Base-by-base conservation (phyloP, 495 filamentous ascomycete species). In the Aspergillus avenaceus region DNA sequence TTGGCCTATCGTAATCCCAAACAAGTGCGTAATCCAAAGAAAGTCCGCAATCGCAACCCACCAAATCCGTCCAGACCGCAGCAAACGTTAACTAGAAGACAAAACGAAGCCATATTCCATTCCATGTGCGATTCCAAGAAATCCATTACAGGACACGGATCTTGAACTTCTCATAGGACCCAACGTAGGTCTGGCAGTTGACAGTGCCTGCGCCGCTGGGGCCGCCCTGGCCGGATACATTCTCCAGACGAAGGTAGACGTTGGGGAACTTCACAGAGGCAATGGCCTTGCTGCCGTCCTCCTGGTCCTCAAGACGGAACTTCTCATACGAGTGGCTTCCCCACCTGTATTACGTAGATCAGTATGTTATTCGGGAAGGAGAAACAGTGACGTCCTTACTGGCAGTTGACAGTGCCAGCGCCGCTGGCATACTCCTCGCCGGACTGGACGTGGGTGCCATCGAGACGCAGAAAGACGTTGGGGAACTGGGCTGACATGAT, bases 191-290 rank as follows among this genome's bases (percentile, higher is more conserved):
- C 42, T 45, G 42, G 14, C 42, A 45, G 14, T 45, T 45, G 26
- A 45, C 42, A 6, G 25, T 45, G 3, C 42, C 42, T 2, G 24
- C 4, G 5, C 42, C 42, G 11, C 8, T 5, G 21, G 6, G 3
- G 8, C 42, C 42, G 21, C 42, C 42, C 13, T 18, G 2, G 14
- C 26, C 12, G 2, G 2, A 2, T 4, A 11, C 2, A 29, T 45
- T 29, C 6, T 45, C 42, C 25, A 45, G n/a, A 18, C 42, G 42
- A 29, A 45, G 42, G n/a, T 45, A 45, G 24, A 45, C 42, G n/a
- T 29, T 29, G 2, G 42, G 42, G 26, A 45, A 45, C 1, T 45
- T 4, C 26, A 45, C 42, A 5, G 42, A 45, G 21, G 22, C 42
- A 16, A 45, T 45, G 14, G 42, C 42, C 42, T 45, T 45, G 6